Conservation (phyloP, 1,139 yeast species). For the Lodderomyces margitis region DNA sequence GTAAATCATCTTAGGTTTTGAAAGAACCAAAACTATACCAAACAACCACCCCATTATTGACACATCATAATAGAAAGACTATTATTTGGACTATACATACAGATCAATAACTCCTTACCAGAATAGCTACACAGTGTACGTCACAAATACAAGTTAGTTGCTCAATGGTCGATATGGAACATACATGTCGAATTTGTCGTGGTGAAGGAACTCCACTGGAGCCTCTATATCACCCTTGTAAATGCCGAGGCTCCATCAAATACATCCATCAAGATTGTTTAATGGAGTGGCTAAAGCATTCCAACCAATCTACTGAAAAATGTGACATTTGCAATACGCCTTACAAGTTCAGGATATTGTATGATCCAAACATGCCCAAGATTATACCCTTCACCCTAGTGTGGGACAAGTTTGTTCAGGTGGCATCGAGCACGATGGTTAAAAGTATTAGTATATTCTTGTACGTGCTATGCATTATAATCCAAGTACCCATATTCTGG, state of each 20-base stretch:
- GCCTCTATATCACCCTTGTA: slow-evolving; percentile 89
- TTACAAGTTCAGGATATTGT: slow-evolving; percentile 70
- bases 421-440: slow-evolving; percentile 24
- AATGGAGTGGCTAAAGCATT: slow-evolving; percentile 77
- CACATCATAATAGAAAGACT: too few relatives aligned
- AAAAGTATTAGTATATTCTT: slow-evolving; percentile 30
- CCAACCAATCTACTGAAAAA: slow-evolving; percentile 56
- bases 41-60: too few relatives aligned
- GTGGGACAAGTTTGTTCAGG: slow-evolving; percentile 34
- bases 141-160: background rate
- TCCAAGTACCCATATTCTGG: slow-evolving; percentile 61
- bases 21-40: too few relatives aligned
- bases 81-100: too few relatives aligned
- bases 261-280: slow-evolving; percentile 92
- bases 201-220: slow-evolving; percentile 80
- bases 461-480: slow-evolving; percentile 38
- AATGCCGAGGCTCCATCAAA: slow-evolving; percentile 89
- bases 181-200: slow-evolving; percentile 87
- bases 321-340: slow-evolving; percentile 91
- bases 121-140: background rate
- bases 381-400: slow-evolving; percentile 55
- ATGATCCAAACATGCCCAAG: slow-evolving; percentile 68
- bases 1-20: background rate
- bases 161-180: slow-evolving; percentile 13
- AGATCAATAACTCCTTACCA: background rate